phyloP scores from a whole-genome alignment of 2,329 filamentous ascomycete species.

The Aspergillus sp. region DNA sequence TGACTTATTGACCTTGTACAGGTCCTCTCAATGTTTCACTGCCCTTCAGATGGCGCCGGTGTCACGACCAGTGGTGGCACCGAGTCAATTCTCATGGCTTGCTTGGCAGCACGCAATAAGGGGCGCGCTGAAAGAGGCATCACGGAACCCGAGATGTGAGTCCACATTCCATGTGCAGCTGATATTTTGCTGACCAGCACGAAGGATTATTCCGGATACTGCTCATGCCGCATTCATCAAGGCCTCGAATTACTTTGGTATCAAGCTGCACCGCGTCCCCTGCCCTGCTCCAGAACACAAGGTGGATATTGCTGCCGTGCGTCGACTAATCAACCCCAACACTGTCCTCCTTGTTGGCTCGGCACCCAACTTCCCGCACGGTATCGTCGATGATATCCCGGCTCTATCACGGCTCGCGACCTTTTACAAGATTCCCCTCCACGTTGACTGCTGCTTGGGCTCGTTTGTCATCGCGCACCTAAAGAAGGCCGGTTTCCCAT shows the following conservation, averaged over 20 bases:
- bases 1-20: conserved; percentile 30
- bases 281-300: conserved; percentile 86
- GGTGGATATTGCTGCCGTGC: conserved; percentile 77
- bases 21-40: conserved; percentile 82
- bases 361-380: conserved; percentile 96
- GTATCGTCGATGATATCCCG: conserved; percentile 94
- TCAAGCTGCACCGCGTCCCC: conserved; percentile 86
- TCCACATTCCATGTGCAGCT: conserved; percentile 13
- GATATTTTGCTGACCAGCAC: conserved; percentile 23
- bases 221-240: conserved; percentile 97
- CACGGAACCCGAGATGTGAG: conserved; percentile 91
- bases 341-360: conserved; percentile 92
- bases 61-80: conserved; percentile 92
- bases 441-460: conserved; percentile 97
- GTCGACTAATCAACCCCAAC: conserved; percentile 89
- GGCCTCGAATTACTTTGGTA: conserved; percentile 92
- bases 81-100: conserved; percentile 96
- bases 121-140: conserved; percentile 83
- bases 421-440: conserved; percentile 79
- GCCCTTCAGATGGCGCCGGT: conserved; percentile 80
- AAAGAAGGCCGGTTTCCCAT: conserved; percentile 81
- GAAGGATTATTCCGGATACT: conserved; percentile 88
- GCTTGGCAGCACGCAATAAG: conserved; percentile 86
- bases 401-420: conserved; percentile 81
- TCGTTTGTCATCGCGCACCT: conserved; percentile 94